Conservation (phyloP, 768 basidiomycete genomes). For the Amanita pseudoporphyria region DNA sequence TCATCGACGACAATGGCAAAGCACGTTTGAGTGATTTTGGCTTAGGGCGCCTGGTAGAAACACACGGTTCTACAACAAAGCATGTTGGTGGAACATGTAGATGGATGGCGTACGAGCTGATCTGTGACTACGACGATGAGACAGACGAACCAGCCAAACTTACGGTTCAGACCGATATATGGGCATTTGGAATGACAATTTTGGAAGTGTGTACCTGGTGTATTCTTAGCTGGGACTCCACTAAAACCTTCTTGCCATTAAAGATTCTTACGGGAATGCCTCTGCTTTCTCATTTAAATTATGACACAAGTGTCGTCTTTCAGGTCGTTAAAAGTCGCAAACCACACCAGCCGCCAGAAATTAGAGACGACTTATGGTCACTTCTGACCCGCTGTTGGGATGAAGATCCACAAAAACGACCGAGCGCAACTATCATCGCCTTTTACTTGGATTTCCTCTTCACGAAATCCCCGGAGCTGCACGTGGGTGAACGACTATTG, state of each 20-base stretch:
- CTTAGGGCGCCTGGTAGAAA: constrained; percentile 25
- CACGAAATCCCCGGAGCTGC: neutral
- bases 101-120: constrained; percentile 31
- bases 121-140: constrained; percentile 9
- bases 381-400: constrained; percentile 9
- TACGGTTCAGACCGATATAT: constrained; percentile 22
- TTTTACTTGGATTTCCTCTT: neutral
- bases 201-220: constrained; percentile 22
- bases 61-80: constrained; percentile 26
- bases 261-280: constrained; percentile 11
- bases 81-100: constrained; percentile 23
- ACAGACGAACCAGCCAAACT: constrained; percentile 8
- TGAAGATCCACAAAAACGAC: constrained; percentile 6
- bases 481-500: neutral
- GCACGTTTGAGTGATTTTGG: constrained; percentile 31
- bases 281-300: constrained; percentile 9
- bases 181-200: constrained; percentile 27
- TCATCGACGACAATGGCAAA: constrained; percentile 21
- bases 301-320: constrained; percentile 11
- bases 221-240: too few relatives aligned
- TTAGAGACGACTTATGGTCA: constrained; percentile 6
- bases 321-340: neutral
- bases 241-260: neutral
- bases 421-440: neutral
- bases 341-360: constrained; percentile 7